Base-by-base conservation (phyloP, 345 rosid species). In the Populus euphratica region DNA sequence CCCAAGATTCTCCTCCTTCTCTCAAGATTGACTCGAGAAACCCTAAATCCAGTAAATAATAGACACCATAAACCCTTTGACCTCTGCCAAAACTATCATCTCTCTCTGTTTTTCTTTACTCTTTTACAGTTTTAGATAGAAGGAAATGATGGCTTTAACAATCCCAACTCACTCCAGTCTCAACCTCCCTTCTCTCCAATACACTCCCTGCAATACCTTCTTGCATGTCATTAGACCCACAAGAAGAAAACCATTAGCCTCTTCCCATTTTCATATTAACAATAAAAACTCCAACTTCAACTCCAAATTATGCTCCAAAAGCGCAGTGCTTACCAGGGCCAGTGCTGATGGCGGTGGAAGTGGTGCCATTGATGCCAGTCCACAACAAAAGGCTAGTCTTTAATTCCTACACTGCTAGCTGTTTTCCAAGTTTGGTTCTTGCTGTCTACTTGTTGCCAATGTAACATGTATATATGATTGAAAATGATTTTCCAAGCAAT, bases 371-470 rank as follows among this genome's bases (percentile, higher is more conserved):
- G 83, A 83, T 69, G 71, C 85, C 75, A 64, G 83, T 27, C 79
- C 82, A 1, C 85, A 39, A 52, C 81, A 81, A 44, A 79, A 90
- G 8, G 64, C 83, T 72, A 65, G 87, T 72, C 87, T 83, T 95
- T 94, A 87, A 89, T 91, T 78, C 69, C 33, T 64, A 14, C 62
- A 35, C 54, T 39, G 31, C 29, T 33, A 18, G 31, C 6, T 68
- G 61, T 59, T 77, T 74, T 65, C 9, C 7, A 16, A 43, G 10
- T 49, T 33, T 49, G 14, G 31, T 38, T 79, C 17, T 71, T 27
- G 11, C 18, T 70, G n/a, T 18, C 61, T 74, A 9, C 49, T 67
- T 47, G n/a, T 50, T 75, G 35, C 50, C 9, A 27, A 5, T 47
- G 65, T 39, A 43, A 36, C 14, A 25, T 1, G 43, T 25, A 41